Percentiles rank a stretch among this genome's conserved stretches.
phyloP scores from a whole-genome alignment of 768 basidiomycete species.

The Russula sp. region DNA sequence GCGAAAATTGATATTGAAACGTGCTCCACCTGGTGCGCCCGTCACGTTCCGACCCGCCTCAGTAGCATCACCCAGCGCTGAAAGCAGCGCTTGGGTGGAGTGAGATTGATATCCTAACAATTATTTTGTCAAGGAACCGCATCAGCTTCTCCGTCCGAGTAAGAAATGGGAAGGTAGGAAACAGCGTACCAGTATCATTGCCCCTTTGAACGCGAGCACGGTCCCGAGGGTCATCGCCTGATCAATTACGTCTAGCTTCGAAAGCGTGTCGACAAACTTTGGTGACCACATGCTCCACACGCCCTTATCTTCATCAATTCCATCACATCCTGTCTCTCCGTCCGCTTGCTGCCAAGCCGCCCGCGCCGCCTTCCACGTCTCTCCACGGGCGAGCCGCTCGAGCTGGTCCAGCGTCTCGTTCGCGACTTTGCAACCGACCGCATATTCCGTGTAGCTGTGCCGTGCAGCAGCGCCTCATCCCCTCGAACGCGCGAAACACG shows the following conservation, averaged over 20 bases:
- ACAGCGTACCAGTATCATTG: conserved; percentile 43
- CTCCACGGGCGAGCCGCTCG: conserved; percentile 42
- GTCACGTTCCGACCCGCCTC: conserved; percentile 30
- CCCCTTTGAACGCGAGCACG: conserved; percentile 70
- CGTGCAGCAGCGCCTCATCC: conserved; percentile 84
- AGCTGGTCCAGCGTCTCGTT: conserved; percentile 68
- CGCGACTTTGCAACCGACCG: conserved; percentile 89
- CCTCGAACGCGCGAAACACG: conserved; percentile 75
- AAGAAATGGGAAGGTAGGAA: background rate
- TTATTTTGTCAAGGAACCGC: background rate
- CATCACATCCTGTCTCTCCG: conserved; percentile 12
- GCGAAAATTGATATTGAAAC: conserved; percentile 74
- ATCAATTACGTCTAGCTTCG: conserved; percentile 48
- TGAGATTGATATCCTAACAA: conserved; percentile 47
- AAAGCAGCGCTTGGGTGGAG: conserved; percentile 58
- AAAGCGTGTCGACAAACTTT: conserved; percentile 58
- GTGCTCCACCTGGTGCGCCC: conserved; percentile 46
- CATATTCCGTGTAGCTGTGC: conserved; percentile 93
- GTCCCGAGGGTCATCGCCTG: conserved; percentile 86
- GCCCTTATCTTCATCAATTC: conserved; percentile 8
- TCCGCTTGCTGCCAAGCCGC: conserved; percentile 45
- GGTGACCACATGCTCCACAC: conserved; percentile 91
- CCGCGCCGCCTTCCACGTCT: conserved; percentile 55
- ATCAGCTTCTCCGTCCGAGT: background rate
- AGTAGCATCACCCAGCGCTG: conserved; percentile 38